A percentile compares a stretch with the other conserved stretches of the same genome.
Evolutionary conservation across 73 alveolate genomes (phyloP).

Genomic region (Stentor coeruleus): DNA sequence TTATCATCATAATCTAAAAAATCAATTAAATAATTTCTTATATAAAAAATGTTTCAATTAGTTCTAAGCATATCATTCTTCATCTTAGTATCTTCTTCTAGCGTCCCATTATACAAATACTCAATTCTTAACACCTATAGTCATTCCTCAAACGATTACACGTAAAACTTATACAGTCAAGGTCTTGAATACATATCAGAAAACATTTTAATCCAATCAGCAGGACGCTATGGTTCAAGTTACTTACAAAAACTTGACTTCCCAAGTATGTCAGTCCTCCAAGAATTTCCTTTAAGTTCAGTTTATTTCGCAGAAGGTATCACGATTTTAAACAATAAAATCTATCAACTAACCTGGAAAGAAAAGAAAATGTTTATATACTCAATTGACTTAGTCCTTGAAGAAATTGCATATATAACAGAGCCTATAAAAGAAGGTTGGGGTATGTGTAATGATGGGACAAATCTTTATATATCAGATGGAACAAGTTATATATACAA

Average conservation of each 20-base stretch:
- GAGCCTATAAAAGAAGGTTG: slow-evolving; percentile 40
- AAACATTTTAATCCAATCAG: not conserved
- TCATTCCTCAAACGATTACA: not conserved
- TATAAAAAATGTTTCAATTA: too few relatives aligned
- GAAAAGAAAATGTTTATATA: slow-evolving; percentile 32
- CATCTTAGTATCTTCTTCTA: too few relatives aligned
- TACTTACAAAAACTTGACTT: not conserved
- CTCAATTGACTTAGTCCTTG: slow-evolving; percentile 13
- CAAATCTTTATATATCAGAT: slow-evolving; percentile 39
- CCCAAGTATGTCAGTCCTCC: not conserved
- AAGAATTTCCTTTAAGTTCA: not conserved
- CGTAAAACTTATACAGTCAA: not conserved
- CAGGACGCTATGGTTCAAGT: not conserved
- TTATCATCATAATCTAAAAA: too few relatives aligned
- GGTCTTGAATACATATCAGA: not conserved
- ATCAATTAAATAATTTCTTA: too few relatives aligned
- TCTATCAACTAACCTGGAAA: slow-evolving; percentile 44
- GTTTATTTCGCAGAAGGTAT: slow-evolving; percentile 50
- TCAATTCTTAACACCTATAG: not conserved
- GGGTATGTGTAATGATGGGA: slow-evolving; percentile 52
- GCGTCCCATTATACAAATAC: not conserved
- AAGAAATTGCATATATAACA: slow-evolving; percentile 19
- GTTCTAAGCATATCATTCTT: too few relatives aligned
- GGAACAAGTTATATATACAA: slow-evolving; percentile 35
- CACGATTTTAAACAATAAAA: slow-evolving; percentile 25